These are phyloP conservation scores for Pseudogymnoascus sp. DNA, from an alignment of 2,329 filamentous ascomycete genomes.

Conservation along the genomic window DNA sequence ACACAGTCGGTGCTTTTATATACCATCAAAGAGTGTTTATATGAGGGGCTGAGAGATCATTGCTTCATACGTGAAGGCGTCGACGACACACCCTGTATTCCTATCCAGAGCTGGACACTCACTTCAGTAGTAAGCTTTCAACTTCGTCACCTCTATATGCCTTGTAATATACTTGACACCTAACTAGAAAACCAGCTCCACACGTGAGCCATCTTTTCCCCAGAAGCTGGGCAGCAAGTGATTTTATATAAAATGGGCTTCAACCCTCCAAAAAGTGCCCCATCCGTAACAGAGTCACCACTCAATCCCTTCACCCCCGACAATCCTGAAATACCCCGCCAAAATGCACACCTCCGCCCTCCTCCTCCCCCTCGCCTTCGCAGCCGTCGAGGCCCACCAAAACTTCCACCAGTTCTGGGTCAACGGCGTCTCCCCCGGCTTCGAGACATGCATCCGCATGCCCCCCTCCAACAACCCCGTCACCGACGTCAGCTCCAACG, in stretches of 20 bases:
- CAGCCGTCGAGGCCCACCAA: constrained; percentile 33
- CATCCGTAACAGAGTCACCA: not conserved
- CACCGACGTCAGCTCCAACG: constrained; percentile 31
- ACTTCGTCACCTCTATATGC: not conserved
- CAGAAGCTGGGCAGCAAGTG: not conserved
- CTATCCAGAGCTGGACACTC: not conserved
- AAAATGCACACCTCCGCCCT: not conserved
- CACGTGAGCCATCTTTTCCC: not conserved
- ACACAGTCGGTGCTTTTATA: constrained; percentile 8
- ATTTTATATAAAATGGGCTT: constrained; percentile 1
- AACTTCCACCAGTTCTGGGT: constrained; percentile 40
- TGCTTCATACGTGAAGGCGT: not conserved
- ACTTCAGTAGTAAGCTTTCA: not conserved
- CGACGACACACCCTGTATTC: not conserved
- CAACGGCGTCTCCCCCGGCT: constrained; percentile 33
- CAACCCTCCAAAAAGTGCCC: not conserved
- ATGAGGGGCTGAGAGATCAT: not conserved
- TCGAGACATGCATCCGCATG: constrained; percentile 41
- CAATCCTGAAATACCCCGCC: not conserved
- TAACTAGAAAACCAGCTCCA: constrained; percentile 1
- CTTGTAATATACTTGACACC: constrained; percentile 4
- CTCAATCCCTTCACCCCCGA: not conserved
- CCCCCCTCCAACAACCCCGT: constrained; percentile 45
- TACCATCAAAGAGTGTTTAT: not conserved
- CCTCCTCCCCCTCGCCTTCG: constrained; percentile 14